Conservation (phyloP, 495 filamentous ascomycete species). For the Talaromyces nanjingensis region DNA sequence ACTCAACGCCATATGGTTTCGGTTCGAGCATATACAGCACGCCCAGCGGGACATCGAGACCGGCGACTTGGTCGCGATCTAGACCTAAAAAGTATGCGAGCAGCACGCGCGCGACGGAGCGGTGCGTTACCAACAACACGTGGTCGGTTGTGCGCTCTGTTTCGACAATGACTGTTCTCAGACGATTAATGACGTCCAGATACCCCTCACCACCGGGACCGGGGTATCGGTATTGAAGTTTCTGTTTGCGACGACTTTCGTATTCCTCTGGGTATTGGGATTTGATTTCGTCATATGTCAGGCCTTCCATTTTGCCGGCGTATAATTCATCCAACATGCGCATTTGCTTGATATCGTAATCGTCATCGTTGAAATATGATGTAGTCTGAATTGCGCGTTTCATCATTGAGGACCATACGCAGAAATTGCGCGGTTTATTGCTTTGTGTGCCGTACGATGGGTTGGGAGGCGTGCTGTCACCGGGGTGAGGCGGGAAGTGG, state of each 20-base stretch:
- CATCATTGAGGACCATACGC: constrained; percentile 97
- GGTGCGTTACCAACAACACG: constrained; percentile 82
- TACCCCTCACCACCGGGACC: constrained; percentile 95
- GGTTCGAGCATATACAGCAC: constrained; percentile 91
- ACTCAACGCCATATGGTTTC: constrained; percentile 96
- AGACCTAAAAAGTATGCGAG: constrained; percentile 94
- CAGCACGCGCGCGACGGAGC: constrained; percentile 82
- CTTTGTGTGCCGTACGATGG: constrained; percentile 58
- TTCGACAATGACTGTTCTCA: constrained; percentile 93
- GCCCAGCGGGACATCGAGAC: constrained; percentile 85
- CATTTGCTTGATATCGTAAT: constrained; percentile 96
- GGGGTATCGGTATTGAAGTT: constrained; percentile 89
- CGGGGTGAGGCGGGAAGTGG: constrained; percentile 74
- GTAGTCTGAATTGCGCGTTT: constrained; percentile 78
- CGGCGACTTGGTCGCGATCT: constrained; percentile 80
- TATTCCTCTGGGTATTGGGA: constrained; percentile 70
- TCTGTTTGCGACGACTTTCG: constrained; percentile 63
- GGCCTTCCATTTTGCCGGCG: constrained; percentile 83
- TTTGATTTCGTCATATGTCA: constrained; percentile 89
- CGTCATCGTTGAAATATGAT: constrained; percentile 88
- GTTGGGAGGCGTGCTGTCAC: constrained; percentile 91
- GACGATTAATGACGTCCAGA: constrained; percentile 90
- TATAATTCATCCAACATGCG: constrained; percentile 97
- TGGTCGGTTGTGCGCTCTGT: constrained; percentile 96
- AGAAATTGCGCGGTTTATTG: constrained; percentile 75